Base-by-base conservation (phyloP, 768 basidiomycete genomes). In the Hypholoma sublateritium region DNA sequence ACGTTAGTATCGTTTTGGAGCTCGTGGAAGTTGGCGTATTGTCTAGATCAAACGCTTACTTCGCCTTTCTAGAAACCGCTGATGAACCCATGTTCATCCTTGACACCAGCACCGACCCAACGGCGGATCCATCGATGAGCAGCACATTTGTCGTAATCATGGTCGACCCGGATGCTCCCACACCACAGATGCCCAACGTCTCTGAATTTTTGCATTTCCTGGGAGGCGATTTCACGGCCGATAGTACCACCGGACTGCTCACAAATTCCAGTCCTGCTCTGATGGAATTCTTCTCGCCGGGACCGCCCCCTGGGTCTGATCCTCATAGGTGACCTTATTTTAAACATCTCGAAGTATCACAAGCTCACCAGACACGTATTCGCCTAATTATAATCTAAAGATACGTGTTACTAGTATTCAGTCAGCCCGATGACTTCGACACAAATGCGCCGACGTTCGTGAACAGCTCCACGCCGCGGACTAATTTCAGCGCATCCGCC, bases 81-180 rank as follows among this genome's bases (percentile, higher is more conserved):
- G 66, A 56, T 36, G 64, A 70, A 35, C 78, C 76, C 14, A 51
- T 64, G 45, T 72, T 74, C 55, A 67, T 41, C 64, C 52, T 60
- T 74, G 54, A 50, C 53, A 56, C 59, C 62, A 56, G 59, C 67
- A 36, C 46, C 21, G 65, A 68, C 48, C 60, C 69, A 39, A 62
- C 65, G 16, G 45, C 65, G n/a, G 42, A 60, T 25, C 46, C 57
- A 42, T 58, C 58, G 41, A 55, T 60, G 14, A 70, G 65, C 56
- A 59, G 63, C 35, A 65, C 70, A 14, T 77, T 72, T 59, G 72
- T 80, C 22, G 52, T 80, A 14, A 69, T 70, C 16, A 62, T 79
- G 36, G 66, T 80, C 36, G 78, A 79, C 59, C 78, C 76, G 25
- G 77, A 80, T 59, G 77, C 73, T 1, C 74, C 77, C 21, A 74